Evolutionary conservation across 2,329 filamentous ascomycete species (phyloP).

Genomic region (Biscogniauxia marginata): DNA sequence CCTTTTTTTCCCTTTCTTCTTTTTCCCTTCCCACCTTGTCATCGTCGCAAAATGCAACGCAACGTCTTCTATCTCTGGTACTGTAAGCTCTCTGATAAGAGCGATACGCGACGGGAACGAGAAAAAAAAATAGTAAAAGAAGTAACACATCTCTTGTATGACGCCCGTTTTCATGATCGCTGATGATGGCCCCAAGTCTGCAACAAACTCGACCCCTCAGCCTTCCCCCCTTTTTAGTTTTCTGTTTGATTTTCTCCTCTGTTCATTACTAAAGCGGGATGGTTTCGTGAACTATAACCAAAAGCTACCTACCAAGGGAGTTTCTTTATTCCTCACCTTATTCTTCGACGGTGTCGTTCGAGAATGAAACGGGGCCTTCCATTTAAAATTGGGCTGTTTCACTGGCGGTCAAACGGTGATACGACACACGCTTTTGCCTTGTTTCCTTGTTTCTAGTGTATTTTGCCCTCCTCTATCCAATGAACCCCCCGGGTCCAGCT

Average conservation of each 20-base stretch:
- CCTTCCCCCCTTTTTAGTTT: no score
- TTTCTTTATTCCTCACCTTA: background rate
- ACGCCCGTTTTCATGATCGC: no score
- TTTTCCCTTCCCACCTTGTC: background rate
- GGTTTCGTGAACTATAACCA: background rate
- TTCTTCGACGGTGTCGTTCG: background rate
- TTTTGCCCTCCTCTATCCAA: background rate
- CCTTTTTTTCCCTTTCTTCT: conserved; percentile 11
- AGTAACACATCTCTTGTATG: no score
- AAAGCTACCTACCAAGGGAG: background rate
- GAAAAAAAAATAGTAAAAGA: no score
- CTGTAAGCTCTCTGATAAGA: no score
- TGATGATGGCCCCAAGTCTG: no score
- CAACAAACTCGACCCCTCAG: no score
- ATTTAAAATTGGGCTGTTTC: background rate
- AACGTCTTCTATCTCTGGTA: no score
- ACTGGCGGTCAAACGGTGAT: background rate
- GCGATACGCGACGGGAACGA: no score
- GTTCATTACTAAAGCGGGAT: background rate
- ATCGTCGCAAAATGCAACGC: background rate
- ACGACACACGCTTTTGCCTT: background rate
- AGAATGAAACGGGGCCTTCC: background rate
- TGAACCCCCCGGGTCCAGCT: background rate
- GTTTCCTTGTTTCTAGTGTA: background rate
- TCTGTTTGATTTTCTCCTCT: background rate